These are phyloP conservation scores for Mycena polygramma DNA, from an alignment of 768 basidiomycete genomes.

Conservation along the genomic window DNA sequence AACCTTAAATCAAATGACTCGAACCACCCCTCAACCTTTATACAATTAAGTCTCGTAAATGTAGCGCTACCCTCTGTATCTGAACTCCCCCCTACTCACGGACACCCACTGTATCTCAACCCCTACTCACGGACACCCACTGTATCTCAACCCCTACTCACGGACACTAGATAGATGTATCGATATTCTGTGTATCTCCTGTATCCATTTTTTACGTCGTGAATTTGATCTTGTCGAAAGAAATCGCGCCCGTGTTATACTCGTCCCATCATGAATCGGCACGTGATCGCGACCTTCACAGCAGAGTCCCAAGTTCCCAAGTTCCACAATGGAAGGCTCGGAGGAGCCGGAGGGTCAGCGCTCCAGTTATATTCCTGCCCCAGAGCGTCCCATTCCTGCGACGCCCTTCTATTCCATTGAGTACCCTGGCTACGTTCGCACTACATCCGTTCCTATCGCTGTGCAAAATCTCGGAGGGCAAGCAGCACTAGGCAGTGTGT, in stretches of 20 bases:
- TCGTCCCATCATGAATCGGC: neutral
- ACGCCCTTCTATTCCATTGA: constrained; percentile 84
- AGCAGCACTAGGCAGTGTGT: constrained; percentile 77
- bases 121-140: constrained; percentile 14
- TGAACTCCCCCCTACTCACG: constrained; percentile 15
- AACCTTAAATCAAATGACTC: neutral
- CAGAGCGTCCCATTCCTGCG: constrained; percentile 63
- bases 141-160: constrained; percentile 23
- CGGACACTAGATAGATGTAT: constrained; percentile 20
- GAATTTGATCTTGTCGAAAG: no score
- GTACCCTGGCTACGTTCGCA: constrained; percentile 88
- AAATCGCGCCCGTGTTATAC: no score
- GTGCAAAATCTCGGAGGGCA: constrained; percentile 80
- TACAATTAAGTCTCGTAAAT: neutral
- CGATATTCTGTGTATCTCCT: neutral
- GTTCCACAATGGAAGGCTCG: constrained; percentile 32
- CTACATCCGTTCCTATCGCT: constrained; percentile 71
- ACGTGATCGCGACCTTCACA: no score
- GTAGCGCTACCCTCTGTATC: constrained; percentile 32
- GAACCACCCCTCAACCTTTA: neutral
- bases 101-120: constrained; percentile 21
- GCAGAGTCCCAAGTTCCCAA: neutral
- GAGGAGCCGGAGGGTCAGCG: constrained; percentile 21
- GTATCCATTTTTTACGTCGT: no score
- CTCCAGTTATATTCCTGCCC: constrained; percentile 38